phyloP scores from a whole-genome alignment of 768 basidiomycete genomes.

The Suillus ampliporus region DNA sequence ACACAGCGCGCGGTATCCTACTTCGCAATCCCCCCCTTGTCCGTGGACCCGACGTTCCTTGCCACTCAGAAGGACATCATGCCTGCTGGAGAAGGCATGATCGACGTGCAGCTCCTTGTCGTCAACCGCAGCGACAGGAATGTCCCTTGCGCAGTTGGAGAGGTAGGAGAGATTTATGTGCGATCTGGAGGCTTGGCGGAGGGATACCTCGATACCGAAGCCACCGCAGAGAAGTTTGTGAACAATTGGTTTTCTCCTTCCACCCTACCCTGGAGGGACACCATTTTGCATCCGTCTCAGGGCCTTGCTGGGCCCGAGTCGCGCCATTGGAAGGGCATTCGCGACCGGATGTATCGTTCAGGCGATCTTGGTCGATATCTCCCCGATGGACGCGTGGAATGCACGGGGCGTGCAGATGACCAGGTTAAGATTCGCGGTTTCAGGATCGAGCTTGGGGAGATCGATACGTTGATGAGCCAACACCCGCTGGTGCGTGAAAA shows the following conservation, averaged over 20 bases:
- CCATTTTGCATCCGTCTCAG: conserved; percentile 63
- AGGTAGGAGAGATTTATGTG: conserved; percentile 98
- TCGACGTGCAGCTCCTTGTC: conserved; percentile 95
- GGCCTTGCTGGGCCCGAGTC: conserved; percentile 73
- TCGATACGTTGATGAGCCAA: conserved; percentile 93
- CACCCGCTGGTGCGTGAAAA: conserved; percentile 97
- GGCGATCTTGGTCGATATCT: conserved; percentile 96
- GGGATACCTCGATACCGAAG: conserved; percentile 86
- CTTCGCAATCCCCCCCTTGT: conserved; percentile 87
- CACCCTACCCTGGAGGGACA: conserved; percentile 63
- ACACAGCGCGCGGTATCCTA: conserved; percentile 99
- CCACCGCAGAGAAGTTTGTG: conserved; percentile 92
- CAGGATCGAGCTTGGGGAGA: conserved; percentile 97
- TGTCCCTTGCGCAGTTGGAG: conserved; percentile 90
- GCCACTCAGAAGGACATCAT: conserved; percentile 96
- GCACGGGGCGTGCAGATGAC: conserved; percentile 96
- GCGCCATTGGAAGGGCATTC: conserved; percentile 89
- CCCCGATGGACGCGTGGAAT: conserved; percentile 92
- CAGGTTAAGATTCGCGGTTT: conserved; percentile 99
- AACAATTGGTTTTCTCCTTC: conserved; percentile 84
- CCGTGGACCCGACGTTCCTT: conserved; percentile 87
- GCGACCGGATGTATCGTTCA: conserved; percentile 97
- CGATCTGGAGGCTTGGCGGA: conserved; percentile 95
- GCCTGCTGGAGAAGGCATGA: conserved; percentile 97
- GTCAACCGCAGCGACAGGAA: conserved; percentile 89